Base-by-base conservation (phyloP, 768 basidiomycete genomes). In the Termitomyces sp. region DNA sequence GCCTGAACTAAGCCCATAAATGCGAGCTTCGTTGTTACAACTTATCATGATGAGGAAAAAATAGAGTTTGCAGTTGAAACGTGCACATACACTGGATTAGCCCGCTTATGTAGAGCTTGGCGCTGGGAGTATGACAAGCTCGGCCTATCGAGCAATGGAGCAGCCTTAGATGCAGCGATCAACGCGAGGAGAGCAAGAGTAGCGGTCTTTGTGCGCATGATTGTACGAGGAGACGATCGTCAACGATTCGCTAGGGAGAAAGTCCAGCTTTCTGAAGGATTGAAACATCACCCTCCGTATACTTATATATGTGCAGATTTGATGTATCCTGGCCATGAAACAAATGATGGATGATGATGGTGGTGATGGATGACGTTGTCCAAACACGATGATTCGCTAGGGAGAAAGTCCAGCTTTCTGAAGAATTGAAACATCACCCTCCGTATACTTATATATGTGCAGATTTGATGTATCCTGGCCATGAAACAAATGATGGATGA, bases 351-450 rank as follows among this genome's bases (percentile, higher is more conserved):
- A 15, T 8, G 18, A 42, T n/a, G 28, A 28, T 28, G 28, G 4
- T 28, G 28, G 28, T 42, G 53, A 55, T 35, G 38, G 40, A 42
- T 12, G 28, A 28, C 28, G 28, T 28, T 28, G 28, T 39, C 13
- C 3, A 13, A 13, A 39, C 13, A 11, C 38, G n/a, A n/a, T n/a
- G 55, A 59, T 40, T 59, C 58, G 24, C 42, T n/a, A 44, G 46
- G 38, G 57, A 55, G 61, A 63, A 59, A 59, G 55, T 33, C 62
- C 62, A 48, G 62, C 62, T 63, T 59, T 35, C 62, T 59, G 24
- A 42, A 58, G 35, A 42, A 12, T 45, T 16, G 0, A 59, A 18
- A 28, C 12, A 44, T 1, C n/a, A 12, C 7, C 36, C 36, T n/a
- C 18, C 18, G 18, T n/a, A 44, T 44, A n/a, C n/a, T n/a, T n/a